Percentiles rank a stretch among this genome's conserved stretches.
These are phyloP conservation scores for Trametes pubescens DNA, from an alignment of 1,284 basidiomycete genomes.

Conservation along the genomic window DNA sequence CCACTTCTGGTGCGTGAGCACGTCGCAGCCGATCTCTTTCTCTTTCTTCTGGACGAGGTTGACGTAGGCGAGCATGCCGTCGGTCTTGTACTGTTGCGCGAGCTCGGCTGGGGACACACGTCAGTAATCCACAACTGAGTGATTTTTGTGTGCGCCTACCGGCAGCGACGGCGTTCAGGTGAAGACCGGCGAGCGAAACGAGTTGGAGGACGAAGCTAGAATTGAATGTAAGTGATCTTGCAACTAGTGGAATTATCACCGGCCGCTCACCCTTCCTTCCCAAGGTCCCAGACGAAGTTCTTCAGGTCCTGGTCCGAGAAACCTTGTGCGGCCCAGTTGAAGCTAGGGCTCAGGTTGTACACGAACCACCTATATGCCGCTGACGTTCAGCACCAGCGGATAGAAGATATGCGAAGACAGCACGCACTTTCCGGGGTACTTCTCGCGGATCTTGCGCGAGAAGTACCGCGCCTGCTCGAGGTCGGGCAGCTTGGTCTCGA, in stretches of 20 bases:
- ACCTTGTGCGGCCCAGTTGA: conserved; percentile 91
- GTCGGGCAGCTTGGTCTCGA: conserved; percentile 90
- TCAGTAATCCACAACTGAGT: too few relatives aligned
- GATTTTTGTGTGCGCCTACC: conserved; percentile 58
- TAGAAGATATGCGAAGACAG: background rate
- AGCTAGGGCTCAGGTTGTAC: conserved; percentile 94
- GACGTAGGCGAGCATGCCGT: conserved; percentile 91
- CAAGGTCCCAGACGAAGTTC: conserved; percentile 92
- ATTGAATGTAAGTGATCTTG: background rate
- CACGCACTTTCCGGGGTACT: conserved; percentile 73
- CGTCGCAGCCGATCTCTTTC: conserved; percentile 91
- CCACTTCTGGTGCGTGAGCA: conserved; percentile 94
- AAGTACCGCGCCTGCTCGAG: conserved; percentile 84
- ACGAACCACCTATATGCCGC: conserved; percentile 74
- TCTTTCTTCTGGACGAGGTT: conserved; percentile 88
- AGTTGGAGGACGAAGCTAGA: conserved; percentile 83
- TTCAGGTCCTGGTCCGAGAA: conserved; percentile 82
- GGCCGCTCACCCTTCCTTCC: conserved; percentile 78
- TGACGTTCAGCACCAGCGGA: background rate
- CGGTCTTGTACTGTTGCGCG: conserved; percentile 77
- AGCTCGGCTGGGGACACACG: conserved; percentile 66
- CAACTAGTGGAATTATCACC: background rate
- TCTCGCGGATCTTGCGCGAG: conserved; percentile 77
- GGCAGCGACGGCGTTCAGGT: conserved; percentile 84
- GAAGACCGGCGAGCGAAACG: conserved; percentile 88